Base-by-base conservation (phyloP, 1,284 basidiomycete genomes). In the Neolentinus lepideus region DNA sequence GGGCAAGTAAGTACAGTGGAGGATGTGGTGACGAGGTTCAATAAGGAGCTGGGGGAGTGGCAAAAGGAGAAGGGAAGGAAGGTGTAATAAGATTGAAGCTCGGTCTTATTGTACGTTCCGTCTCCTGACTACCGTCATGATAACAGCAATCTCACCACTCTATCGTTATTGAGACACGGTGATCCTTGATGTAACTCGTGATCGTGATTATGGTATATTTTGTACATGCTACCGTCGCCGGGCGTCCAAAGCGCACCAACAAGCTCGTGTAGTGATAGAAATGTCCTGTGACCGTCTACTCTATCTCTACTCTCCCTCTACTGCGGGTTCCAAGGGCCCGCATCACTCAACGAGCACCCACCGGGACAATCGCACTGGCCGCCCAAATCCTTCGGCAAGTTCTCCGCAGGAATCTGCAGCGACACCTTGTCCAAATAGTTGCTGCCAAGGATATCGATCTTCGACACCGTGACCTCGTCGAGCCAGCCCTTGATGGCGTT, bases 391-490 rank as follows among this genome's bases (percentile, higher is more conserved):
- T 76, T 78, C 6, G 96, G 96, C 57, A 99, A 71, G 71, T 90
- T 92, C 71, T 92, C 88, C 16, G 73, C 74, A 2, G 88, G 83
- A 67, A 98, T 94, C 77, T 96, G 92, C 60, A 80, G 72, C 60
- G 90, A 69, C 56, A 97, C 71, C 69, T 81, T 81, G 14, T 85
- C 82, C 71, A 79, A 79, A 68, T 91, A 89, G 63, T 64, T 66
- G 52, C 75, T 72, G 33, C 88, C 84, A 52, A 95, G 69, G 66
- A 98, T 94, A 63, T 86, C 81, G 69, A 97, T 94, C 82, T 98
- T 98, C 62, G 82, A 79, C 52, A 94, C 93, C 22, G 95, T 98
- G 35, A 95, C 95, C 63, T 90, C 88, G 75, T 98, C 96, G 63
- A 99, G 78, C 93, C 93, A 98, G 8, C 84, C 85, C 76, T 94